phyloP scores from a whole-genome alignment of 2,329 filamentous ascomycete species.

The Rugonectria rugulosa region DNA sequence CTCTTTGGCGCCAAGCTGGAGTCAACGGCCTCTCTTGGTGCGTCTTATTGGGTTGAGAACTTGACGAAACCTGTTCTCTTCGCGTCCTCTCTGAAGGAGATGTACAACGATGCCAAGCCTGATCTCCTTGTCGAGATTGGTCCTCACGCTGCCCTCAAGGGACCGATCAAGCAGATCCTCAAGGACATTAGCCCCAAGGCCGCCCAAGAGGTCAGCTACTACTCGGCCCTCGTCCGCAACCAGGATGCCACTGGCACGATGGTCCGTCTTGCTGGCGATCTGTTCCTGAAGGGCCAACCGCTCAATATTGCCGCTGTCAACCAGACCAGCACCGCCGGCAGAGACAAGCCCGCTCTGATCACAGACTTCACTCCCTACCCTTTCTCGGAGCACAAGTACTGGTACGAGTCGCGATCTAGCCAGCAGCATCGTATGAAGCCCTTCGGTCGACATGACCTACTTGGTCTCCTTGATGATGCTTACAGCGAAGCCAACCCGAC shows the following conservation, averaged over 20 bases:
- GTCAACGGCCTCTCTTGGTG: conserved; percentile 44
- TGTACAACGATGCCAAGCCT: conserved; percentile 28
- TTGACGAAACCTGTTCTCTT: conserved; percentile 52
- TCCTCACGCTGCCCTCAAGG: conserved; percentile 57
- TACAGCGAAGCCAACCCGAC: conserved; percentile 55
- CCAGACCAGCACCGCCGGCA: conserved; percentile 37
- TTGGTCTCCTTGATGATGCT: conserved; percentile 54
- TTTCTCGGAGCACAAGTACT: conserved; percentile 56
- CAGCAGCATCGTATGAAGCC: conserved; percentile 51
- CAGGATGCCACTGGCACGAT: conserved; percentile 56
- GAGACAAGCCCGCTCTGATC: conserved; percentile 39
- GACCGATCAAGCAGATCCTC: conserved; percentile 59
- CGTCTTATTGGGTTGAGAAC: conserved; percentile 56
- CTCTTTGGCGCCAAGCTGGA: conserved; percentile 51
- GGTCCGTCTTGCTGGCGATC: conserved; percentile 51
- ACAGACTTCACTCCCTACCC: conserved; percentile 57
- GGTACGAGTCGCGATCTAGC: conserved; percentile 56
- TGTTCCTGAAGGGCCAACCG: conserved; percentile 54
- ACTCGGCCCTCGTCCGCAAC: conserved; percentile 58
- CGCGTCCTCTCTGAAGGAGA: conserved; percentile 37
- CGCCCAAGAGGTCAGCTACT: conserved; percentile 50
- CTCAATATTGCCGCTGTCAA: conserved; percentile 57
- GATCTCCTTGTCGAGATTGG: conserved; percentile 54
- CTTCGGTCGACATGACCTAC: conserved; percentile 52
- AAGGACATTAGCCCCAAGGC: conserved; percentile 52